Evolutionary conservation across 2,329 filamentous ascomycete species (phyloP).

Genomic region (Colletotrichum sp.): DNA sequence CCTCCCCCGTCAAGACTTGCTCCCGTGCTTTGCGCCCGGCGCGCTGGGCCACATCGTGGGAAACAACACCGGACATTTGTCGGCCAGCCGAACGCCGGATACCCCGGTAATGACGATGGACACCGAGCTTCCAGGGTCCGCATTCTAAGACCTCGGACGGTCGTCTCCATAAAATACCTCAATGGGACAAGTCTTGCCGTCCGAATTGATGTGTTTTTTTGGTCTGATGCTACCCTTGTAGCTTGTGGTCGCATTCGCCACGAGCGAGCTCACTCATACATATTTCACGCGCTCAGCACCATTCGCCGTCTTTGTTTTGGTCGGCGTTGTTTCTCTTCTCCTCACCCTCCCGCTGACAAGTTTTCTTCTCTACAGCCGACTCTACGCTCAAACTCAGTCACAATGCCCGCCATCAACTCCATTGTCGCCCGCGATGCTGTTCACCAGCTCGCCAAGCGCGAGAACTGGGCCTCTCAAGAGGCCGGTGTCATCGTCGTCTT

Average conservation of each 20-base stretch:
- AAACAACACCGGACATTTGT: background rate
- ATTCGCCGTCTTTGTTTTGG: background rate
- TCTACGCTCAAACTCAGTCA: slow-evolving; percentile 25
- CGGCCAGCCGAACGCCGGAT: slow-evolving; percentile 6
- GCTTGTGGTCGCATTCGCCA: background rate
- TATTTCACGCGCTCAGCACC: slow-evolving; percentile 7
- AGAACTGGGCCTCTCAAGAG: slow-evolving; percentile 43
- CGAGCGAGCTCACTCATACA: slow-evolving; percentile 10
- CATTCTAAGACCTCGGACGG: background rate
- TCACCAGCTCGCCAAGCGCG: slow-evolving; percentile 43
- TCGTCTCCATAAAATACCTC: slow-evolving; percentile 16
- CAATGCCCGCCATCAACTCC: slow-evolving; percentile 46
- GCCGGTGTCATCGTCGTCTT: slow-evolving; percentile 48
- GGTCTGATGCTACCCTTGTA: background rate
- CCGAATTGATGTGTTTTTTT: background rate
- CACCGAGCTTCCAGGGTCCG: background rate
- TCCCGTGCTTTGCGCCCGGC: background rate
- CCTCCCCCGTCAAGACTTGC: background rate
- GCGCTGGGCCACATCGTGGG: background rate
- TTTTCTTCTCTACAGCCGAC: background rate
- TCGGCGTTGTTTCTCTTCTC: background rate
- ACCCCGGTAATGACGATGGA: slow-evolving; percentile 12
- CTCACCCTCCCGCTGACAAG: background rate
- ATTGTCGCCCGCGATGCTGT: slow-evolving; percentile 42
- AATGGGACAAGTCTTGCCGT: slow-evolving; percentile 4